These are phyloP conservation scores for Nemania sp. DNA, from an alignment of 2,329 filamentous ascomycete genomes.

Conservation along the genomic window DNA sequence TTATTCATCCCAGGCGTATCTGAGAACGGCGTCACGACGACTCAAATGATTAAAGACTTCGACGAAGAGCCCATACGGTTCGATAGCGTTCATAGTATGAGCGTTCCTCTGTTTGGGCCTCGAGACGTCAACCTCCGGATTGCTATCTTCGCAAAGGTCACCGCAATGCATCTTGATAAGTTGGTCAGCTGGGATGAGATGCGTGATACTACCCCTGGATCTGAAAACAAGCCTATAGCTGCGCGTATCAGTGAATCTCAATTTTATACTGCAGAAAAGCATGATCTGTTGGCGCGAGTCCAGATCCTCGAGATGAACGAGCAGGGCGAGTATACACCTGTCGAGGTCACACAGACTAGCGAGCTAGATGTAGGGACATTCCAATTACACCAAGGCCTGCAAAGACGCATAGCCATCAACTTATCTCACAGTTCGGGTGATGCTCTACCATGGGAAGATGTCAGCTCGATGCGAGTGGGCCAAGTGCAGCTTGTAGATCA, in stretches of 20 bases:
- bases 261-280: slow-evolving; percentile 90
- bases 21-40: slow-evolving; percentile 90
- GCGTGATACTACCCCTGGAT: slow-evolving; percentile 73
- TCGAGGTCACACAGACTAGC: slow-evolving; percentile 86
- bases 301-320: slow-evolving; percentile 93
- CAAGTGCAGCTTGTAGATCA: slow-evolving; percentile 83
- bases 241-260: slow-evolving; percentile 86
- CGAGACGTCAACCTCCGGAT: slow-evolving; percentile 78
- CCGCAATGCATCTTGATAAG: slow-evolving; percentile 93
- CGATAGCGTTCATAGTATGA: slow-evolving; percentile 98
- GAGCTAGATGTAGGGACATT: slow-evolving; percentile 88
- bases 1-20: slow-evolving; percentile 93
- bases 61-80: slow-evolving; percentile 92
- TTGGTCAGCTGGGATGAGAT: slow-evolving; percentile 99
- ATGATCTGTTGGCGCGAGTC: slow-evolving; percentile 86
- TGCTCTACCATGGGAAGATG: slow-evolving; percentile 84
- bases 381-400: slow-evolving; percentile 92
- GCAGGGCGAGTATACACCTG: slow-evolving; percentile 85
- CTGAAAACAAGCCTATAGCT: slow-evolving; percentile 58
- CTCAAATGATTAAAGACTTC: slow-evolving; percentile 91
- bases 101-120: slow-evolving; percentile 78
- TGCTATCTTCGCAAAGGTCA: slow-evolving; percentile 89
- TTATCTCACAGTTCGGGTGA: slow-evolving; percentile 92
- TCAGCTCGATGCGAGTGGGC: slow-evolving; percentile 76
- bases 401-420: slow-evolving; percentile 83